Evolutionary conservation across 495 filamentous ascomycete genomes (phyloP), one percentile per base, ranked within the genome.

Genomic region (Barbatosphaeria neglecta): DNA sequence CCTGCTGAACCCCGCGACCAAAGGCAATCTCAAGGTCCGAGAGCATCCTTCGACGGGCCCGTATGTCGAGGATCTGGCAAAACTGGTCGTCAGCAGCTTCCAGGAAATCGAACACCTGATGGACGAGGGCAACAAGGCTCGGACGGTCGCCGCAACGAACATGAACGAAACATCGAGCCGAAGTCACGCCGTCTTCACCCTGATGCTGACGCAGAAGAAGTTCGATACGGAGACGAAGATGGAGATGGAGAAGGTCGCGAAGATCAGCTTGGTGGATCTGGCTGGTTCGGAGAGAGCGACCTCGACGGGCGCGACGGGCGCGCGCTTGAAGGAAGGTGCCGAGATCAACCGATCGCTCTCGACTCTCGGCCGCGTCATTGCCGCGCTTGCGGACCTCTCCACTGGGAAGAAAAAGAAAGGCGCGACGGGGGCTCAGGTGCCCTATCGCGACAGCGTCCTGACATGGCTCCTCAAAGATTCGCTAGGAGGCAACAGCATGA

Each of bases 161-260:
- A 97, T 97, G 92, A 99, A 99, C 72, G 92, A 97, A 68, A 97
- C 93, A 3, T 96, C 90, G 43, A 95, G 88, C 78, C 79, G 93
- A 66, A 95, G 87, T 56, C 93, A 99, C 60, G 93, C 93, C 28
- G 93, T 99, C 13, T 99, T 99, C 63, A 99, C 93, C 6, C 70
- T 99, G 35, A 97, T 89, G 46, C 72, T 99, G 18, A 94, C 89
- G 4, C 93, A 97, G 58, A 95, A 95, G 63, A 75, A 87, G 48
- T 88, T 88, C 55, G 93, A 99, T 59, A 70, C 80, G 0, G 93
- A 97, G 62, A 96, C 90, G 0, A 86, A 84, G 37, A 90, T 99
- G 87, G 86, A 87, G 54, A 87, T 87, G 40, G 93, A 99, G 65
- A 97, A 95, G 67, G 92, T 94, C 23, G 92, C 93, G 24, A 90